Percentiles rank a stretch among this genome's conserved stretches.
Evolutionary conservation across 2,329 filamentous ascomycete species (phyloP).

Genomic region (Thelonectria blattea): DNA sequence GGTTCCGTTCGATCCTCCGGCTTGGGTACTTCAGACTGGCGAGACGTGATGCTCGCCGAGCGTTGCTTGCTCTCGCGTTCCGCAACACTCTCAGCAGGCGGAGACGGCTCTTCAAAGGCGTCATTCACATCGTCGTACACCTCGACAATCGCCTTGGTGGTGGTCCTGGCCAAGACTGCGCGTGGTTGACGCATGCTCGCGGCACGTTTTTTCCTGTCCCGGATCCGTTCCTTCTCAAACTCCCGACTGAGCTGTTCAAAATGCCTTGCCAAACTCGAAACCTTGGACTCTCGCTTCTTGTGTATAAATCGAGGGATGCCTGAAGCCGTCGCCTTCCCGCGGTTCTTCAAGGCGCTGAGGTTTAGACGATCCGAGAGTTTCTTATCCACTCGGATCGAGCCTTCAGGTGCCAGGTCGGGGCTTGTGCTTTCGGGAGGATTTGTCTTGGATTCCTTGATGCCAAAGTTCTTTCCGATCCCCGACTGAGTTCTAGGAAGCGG

Average conservation of each 20-base stretch:
- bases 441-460: slow-evolving; percentile 43
- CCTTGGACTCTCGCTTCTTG: slow-evolving; percentile 75
- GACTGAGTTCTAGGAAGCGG: slow-evolving; percentile 55
- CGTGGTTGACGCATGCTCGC: slow-evolving; percentile 76
- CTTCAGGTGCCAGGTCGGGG: slow-evolving; percentile 42
- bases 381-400: slow-evolving; percentile 66
- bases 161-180: slow-evolving; percentile 82
- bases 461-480: slow-evolving; percentile 49
- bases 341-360: slow-evolving; percentile 67
- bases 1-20: slow-evolving; percentile 29
- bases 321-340: slow-evolving; percentile 66
- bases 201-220: slow-evolving; percentile 81
- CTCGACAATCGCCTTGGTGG: slow-evolving; percentile 94
- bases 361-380: slow-evolving; percentile 77
- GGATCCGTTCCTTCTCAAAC: slow-evolving; percentile 91
- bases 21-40: slow-evolving; percentile 38
- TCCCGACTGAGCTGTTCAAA: slow-evolving; percentile 97
- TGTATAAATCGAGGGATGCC: slow-evolving; percentile 88
- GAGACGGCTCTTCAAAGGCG: slow-evolving; percentile 80
- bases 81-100: slow-evolving; percentile 51
- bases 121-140: slow-evolving; percentile 94
- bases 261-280: slow-evolving; percentile 91
- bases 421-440: slow-evolving; percentile 33
- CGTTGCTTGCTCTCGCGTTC: slow-evolving; percentile 44
- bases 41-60: slow-evolving; percentile 32